A percentile compares a stretch with the other conserved stretches of the same genome.
Conservation (phyloP, 2,329 filamentous ascomycete genomes). For the Neofusicoccum sp. region DNA sequence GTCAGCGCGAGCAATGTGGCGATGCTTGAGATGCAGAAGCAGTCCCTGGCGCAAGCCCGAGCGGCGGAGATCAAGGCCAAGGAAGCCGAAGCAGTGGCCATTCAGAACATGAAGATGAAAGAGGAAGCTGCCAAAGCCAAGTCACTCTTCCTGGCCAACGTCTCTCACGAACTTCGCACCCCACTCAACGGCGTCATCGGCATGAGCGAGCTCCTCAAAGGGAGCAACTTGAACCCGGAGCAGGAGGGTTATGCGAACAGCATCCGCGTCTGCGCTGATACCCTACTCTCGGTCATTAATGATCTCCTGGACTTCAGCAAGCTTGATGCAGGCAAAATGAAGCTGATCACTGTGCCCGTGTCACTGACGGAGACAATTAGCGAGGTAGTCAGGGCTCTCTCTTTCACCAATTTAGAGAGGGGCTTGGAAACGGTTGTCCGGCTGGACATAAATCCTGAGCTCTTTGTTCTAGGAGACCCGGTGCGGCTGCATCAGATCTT, state of each 20-base stretch:
- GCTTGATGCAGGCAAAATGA: slow-evolving; percentile 57
- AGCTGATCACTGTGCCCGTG: slow-evolving; percentile 62
- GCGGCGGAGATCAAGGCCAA: slow-evolving; percentile 77
- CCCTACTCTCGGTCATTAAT: slow-evolving; percentile 55
- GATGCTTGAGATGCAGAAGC: slow-evolving; percentile 77
- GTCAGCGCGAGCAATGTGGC: slow-evolving; percentile 76
- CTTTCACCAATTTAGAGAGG: slow-evolving; percentile 64
- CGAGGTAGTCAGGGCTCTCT: slow-evolving; percentile 65
- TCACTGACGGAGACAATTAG: slow-evolving; percentile 60
- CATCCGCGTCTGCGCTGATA: slow-evolving; percentile 65
- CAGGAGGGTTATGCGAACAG: slow-evolving; percentile 66
- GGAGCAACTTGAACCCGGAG: slow-evolving; percentile 58
- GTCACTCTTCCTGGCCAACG: slow-evolving; percentile 69
- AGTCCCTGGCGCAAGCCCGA: slow-evolving; percentile 70
- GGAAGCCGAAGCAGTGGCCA: slow-evolving; percentile 73
- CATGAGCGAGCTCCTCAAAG: slow-evolving; percentile 64
- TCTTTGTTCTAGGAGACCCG: slow-evolving; percentile 56
- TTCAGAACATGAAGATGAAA: slow-evolving; percentile 77
- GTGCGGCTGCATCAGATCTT: slow-evolving; percentile 55
- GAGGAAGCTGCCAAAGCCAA: slow-evolving; percentile 84
- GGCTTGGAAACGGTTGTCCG: slow-evolving; percentile 62
- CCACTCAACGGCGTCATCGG: slow-evolving; percentile 59
- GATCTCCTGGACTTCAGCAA: slow-evolving; percentile 57
- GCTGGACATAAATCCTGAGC: slow-evolving; percentile 56
- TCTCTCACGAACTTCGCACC: slow-evolving; percentile 61